phyloP scores from a whole-genome alignment of 2,329 filamentous ascomycete species.

The Microthyrium microscopicum region DNA sequence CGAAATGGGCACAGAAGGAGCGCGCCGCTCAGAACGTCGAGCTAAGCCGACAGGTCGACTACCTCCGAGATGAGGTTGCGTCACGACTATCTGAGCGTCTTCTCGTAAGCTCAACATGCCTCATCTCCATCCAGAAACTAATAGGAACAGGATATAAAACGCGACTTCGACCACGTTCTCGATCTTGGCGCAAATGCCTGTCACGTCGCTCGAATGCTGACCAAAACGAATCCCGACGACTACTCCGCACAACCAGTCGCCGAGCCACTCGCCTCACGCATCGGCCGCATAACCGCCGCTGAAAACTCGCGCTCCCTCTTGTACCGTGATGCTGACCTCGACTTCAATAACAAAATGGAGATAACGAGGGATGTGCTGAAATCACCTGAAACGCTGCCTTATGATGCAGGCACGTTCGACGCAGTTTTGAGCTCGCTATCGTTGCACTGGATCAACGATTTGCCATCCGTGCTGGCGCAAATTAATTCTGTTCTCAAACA shows the following conservation, averaged over 20 bases:
- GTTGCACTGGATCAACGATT: conserved; percentile 95
- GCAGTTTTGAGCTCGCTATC: conserved; percentile 78
- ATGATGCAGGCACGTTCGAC: conserved; percentile 62
- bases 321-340: conserved; percentile 57
- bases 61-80: conserved; percentile 85
- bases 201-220: conserved; percentile 75
- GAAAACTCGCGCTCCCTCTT: conserved; percentile 68
- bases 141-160: conserved; percentile 66
- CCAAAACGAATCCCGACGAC: conserved; percentile 42
- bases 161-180: conserved; percentile 65
- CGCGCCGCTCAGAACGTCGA: conserved; percentile 56
- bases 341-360: conserved; percentile 58
- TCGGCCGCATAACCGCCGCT: conserved; percentile 60
- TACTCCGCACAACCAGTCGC: conserved; percentile 43
- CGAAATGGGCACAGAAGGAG: conserved; percentile 86
- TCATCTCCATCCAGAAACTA: background rate
- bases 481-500: conserved; percentile 80
- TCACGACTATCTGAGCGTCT: conserved; percentile 69
- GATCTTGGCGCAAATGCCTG: conserved; percentile 93
- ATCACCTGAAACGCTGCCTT: conserved; percentile 61
- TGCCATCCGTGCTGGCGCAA: conserved; percentile 68
- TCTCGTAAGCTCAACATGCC: conserved; percentile 35
- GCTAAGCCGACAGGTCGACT: conserved; percentile 67
- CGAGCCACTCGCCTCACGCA: conserved; percentile 51
- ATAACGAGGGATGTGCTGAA: conserved; percentile 61